Evolutionary conservation across 1,284 basidiomycete genomes (phyloP), one percentile per base, ranked within the genome.

Genomic region (Cerrena zonata): DNA sequence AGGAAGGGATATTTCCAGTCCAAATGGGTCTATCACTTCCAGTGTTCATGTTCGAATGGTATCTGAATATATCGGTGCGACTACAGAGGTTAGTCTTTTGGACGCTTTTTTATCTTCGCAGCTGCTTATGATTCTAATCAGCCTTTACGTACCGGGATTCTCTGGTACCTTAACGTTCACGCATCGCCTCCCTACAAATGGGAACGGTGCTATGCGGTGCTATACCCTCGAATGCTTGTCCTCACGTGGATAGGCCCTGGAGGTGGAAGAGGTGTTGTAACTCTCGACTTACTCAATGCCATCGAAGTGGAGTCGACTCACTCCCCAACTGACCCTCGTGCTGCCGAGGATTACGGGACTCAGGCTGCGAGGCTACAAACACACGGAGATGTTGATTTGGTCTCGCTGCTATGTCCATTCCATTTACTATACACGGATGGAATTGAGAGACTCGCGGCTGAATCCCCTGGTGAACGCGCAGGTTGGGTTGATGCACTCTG

Each of bases 131-230:
- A 40, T 24, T 43, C 51, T 24, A 50, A 50, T 54, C 57, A 94
- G 92, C 89, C 91, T 1, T 70, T 90, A 7, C 82, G 87, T 50
- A 85, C 91, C 37, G 91, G 92, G 13, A 72, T 83, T 13, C 69
- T 94, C 0, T 94, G 89, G 84, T 94, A 92, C 63, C 78, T 94
- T 48, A 92, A 94, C 53, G 91, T 94, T 0, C 91, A 94, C 64
- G 82, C 80, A 0, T 67, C 77, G 2, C 82, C 85, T 11, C 85
- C 89, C 0, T 94, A 84, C 65, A 70, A 77, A 38, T 94, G 92
- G 92, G 82, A 91, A 59, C 76, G 85, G 54, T 89, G 89, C 54
- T 88, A 91, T 61, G 91, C 89, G 0, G 70, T 92, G 10, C 71
- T 94, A 0, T 93, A 89, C 61, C 81, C 81, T 0, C 82, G 88